Base-by-base conservation (phyloP, 768 basidiomycete genomes). In the Sarcodon sp. region DNA sequence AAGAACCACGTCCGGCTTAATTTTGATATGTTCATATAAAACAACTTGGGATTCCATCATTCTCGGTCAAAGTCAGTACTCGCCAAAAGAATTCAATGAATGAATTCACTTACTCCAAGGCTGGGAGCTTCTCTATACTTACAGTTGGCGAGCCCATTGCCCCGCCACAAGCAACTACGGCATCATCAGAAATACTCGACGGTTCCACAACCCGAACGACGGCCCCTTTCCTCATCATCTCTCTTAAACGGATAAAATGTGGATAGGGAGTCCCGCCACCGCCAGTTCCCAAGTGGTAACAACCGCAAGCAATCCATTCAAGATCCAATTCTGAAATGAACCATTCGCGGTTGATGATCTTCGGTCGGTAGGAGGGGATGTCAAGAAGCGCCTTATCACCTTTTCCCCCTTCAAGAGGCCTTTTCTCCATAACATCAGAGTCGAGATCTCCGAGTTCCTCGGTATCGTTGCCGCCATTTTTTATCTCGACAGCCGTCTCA, bases 201-300 rank as follows among this genome's bases (percentile, higher is more conserved):
- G 21, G 21, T 27, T 27, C 21, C 4, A 27, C 21, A 27, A 27
- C 21, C 21, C 21, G 21, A 27, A 27, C 21, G 21, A 27, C 21
- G 21, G 21, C 21, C 21, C 21, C 21, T 27, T 27, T 27, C 21
- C 21, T 27, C 21, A 27, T 27, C 50, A 77, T 65, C 53, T 80
- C 73, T 34, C 76, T 65, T 7, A 70, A 61, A 53, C 69, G 69
- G 3, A 80, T 58, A 54, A 70, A 79, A 1, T 66, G 59, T 13
- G 73, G 70, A 51, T 77, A 69, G 0, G 80, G 75, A 3, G 72
- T 69, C 6, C 80, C 80, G 2, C 80, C 80, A 27, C 80, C 80
- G 2, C 80, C 80, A 13, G 71, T 74, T 0, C 80, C 80, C 1
- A 83, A 64, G 36, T 82, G 66, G 37, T 75, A 76, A 47, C 79